Conservation (phyloP, 176 grass and related monocot genomes). For the Phyllostachys edulis region DNA sequence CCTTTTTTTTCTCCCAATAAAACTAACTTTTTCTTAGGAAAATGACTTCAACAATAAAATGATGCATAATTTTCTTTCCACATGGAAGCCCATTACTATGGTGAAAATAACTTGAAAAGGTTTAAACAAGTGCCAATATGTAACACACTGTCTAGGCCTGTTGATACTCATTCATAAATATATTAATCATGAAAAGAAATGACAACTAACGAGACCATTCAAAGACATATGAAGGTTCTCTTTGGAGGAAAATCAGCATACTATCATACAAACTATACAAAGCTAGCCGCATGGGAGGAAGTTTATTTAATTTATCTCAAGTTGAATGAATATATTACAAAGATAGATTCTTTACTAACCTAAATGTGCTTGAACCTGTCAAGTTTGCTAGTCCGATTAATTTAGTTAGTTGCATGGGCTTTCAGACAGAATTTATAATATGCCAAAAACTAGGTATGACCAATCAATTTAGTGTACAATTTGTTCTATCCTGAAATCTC, state of each 20-base stretch:
- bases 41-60: neutral
- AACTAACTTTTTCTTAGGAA: neutral
- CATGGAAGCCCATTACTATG: neutral
- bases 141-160: neutral
- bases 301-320: neutral
- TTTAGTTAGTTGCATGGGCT: neutral
- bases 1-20: neutral
- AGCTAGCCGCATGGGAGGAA: neutral
- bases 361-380: neutral
- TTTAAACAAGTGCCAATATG: neutral
- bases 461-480: neutral
- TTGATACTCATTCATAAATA: neutral
- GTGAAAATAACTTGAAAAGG: neutral
- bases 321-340: neutral
- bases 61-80: neutral
- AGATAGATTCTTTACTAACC: neutral
- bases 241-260: neutral
- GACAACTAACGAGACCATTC: neutral
- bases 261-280: neutral
- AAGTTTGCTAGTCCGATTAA: neutral
- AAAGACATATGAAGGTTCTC: neutral
- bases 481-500: neutral
- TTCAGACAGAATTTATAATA: neutral
- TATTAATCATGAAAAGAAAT: neutral
- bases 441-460: neutral